phyloP scores from a whole-genome alignment of 352 stramenopile species.

The Globisporangium nagaii region DNA sequence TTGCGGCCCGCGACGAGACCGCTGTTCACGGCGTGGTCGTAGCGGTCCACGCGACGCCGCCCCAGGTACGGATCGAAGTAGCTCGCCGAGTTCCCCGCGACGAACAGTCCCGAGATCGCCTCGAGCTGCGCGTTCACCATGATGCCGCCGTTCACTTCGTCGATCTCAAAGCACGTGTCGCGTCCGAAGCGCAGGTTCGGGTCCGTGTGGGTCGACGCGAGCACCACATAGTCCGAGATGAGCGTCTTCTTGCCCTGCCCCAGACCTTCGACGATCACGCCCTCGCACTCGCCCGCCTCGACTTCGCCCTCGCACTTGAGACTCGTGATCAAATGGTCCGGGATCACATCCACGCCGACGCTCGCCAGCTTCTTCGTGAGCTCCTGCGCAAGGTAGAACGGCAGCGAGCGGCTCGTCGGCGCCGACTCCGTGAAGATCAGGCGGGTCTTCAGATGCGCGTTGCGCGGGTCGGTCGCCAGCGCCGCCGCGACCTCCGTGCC shows the following conservation, averaged over 20 bases:
- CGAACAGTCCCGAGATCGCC: conserved; percentile 85
- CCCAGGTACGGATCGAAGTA: conserved; percentile 89
- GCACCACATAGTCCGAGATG: conserved; percentile 86
- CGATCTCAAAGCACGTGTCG: conserved; percentile 74
- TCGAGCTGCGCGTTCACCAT: conserved; percentile 90
- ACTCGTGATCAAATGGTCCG: conserved; percentile 73
- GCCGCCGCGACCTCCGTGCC: conserved; percentile 84
- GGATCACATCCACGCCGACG: conserved; percentile 63
- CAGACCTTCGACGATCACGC: conserved; percentile 51
- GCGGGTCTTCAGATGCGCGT: conserved; percentile 38
- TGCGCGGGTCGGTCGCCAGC: conserved; percentile 55
- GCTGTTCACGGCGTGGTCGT: conserved; percentile 92
- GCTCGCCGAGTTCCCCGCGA: conserved; percentile 84
- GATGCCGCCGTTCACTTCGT: conserved; percentile 84
- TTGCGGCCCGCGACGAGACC: conserved; percentile 85
- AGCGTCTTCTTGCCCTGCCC: conserved; percentile 65
- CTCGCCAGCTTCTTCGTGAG: conserved; percentile 44
- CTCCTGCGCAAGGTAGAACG: conserved; percentile 78
- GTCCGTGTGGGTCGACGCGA: conserved; percentile 90
- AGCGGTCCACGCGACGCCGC: conserved; percentile 82
- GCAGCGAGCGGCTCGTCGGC: conserved; percentile 63
- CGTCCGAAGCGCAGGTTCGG: conserved; percentile 68
- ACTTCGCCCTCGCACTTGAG: conserved; percentile 44
- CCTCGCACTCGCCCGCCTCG: conserved; percentile 30
- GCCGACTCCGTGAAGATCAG: conserved; percentile 52